Evolutionary conservation across 345 rosid genomes (phyloP).

Genomic region (Eucalyptus erythrocorys): DNA sequence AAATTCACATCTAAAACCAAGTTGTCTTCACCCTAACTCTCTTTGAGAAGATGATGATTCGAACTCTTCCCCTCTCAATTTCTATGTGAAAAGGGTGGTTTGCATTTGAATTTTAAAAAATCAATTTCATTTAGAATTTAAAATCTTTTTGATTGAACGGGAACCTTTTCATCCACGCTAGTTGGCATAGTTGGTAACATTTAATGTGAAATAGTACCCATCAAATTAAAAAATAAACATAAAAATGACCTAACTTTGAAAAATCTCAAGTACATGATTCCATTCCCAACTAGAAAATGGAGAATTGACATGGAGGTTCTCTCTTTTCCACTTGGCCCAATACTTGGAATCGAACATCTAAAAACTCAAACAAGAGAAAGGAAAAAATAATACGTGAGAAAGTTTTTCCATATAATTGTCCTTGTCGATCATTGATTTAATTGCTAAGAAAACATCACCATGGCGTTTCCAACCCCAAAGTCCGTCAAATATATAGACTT

Average conservation of each 20-base stretch:
- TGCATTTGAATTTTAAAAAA: not conserved
- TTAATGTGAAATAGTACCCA: not conserved
- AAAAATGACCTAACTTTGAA: not conserved
- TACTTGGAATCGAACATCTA: not conserved
- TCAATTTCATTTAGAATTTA: not conserved
- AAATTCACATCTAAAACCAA: too few species aligned
- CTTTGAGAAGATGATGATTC: too few species aligned
- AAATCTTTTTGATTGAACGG: not conserved
- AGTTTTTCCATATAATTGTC: not conserved
- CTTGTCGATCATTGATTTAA: not conserved
- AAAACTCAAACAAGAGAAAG: not conserved
- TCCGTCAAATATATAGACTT: not conserved
- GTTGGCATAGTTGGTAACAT: not conserved
- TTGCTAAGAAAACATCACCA: not conserved
- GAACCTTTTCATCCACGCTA: not conserved
- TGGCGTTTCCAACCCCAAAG: not conserved
- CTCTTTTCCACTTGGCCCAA: not conserved
- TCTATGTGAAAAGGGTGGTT: too few species aligned
- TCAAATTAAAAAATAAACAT: not conserved
- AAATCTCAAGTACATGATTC: not conserved
- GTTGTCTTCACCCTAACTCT: rapidly evolving
- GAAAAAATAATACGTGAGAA: not conserved
- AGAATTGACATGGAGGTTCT: not conserved
- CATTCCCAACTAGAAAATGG: not conserved
- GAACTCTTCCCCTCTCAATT: too few species aligned